Evolutionary conservation across 306 rosid species (phyloP).

Genomic region (Sindora glabra): DNA sequence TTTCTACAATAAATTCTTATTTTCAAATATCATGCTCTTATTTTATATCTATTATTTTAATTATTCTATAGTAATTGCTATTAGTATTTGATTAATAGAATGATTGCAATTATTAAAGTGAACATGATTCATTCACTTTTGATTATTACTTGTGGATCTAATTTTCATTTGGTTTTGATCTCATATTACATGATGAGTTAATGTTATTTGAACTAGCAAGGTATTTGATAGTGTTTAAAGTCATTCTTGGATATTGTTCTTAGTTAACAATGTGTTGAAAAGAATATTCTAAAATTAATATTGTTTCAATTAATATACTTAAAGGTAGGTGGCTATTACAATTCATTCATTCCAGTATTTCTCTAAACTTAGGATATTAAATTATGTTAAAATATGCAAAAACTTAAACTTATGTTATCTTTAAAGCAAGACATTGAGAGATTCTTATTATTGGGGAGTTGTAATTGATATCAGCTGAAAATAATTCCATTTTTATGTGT

Average conservation of each 20-base stretch:
- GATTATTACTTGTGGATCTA: too few species aligned
- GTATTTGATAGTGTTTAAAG: background rate
- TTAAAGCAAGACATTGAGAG: slow-evolving; percentile 64
- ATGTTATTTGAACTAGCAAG: slow-evolving; percentile 11
- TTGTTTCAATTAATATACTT: slow-evolving; percentile 17
- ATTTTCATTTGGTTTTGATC: background rate
- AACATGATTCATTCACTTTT: background rate
- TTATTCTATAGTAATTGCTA: slow-evolving; percentile 14
- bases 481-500: slow-evolving; percentile 63
- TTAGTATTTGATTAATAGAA: background rate
- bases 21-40: too few species aligned
- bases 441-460: slow-evolving; percentile 63
- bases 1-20: too few species aligned
- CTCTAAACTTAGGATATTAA: slow-evolving; percentile 45
- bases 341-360: slow-evolving; percentile 50
- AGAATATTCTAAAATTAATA: background rate
- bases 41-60: too few species aligned
- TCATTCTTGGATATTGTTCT: background rate
- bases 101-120: background rate
- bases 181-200: background rate
- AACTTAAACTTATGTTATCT: slow-evolving; percentile 61
- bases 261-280: background rate
- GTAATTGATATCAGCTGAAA: slow-evolving; percentile 67
- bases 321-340: slow-evolving; percentile 29
- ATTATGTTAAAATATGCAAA: slow-evolving; percentile 32